Conservation (phyloP, 495 filamentous ascomycete genomes). For the Beverwykella pulmonaria region DNA sequence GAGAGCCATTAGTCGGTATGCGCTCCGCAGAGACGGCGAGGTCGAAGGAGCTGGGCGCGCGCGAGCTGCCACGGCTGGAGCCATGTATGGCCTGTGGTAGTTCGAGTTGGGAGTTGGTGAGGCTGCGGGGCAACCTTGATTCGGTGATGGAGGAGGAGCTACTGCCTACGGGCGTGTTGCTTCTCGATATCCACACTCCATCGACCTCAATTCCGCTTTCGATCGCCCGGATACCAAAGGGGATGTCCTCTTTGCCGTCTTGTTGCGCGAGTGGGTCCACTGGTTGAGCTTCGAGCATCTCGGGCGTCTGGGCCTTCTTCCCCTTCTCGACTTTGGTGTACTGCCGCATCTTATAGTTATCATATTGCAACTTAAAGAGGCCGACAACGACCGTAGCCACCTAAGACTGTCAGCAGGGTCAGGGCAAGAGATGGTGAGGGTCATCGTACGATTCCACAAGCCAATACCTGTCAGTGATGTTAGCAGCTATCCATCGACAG, state of each 20-base stretch:
- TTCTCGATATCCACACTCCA: conserved; percentile 82
- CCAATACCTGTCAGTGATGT: conserved; percentile 39
- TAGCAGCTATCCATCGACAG: conserved; percentile 8
- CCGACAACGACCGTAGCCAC: conserved; percentile 53
- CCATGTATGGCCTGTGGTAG: conserved; percentile 23
- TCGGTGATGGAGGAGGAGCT: conserved; percentile 36
- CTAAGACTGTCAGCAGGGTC: conserved; percentile 49
- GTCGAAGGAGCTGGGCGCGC: conserved; percentile 35
- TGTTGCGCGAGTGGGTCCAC: conserved; percentile 40
- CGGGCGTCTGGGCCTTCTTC: conserved; percentile 58
- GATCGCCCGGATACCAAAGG: conserved; percentile 87
- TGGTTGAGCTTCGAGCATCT: conserved; percentile 53
- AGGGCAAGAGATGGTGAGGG: neutral
- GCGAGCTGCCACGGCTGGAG: conserved; percentile 30
- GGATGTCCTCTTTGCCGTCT: conserved; percentile 61
- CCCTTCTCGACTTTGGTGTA: conserved; percentile 67
- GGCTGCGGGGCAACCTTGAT: conserved; percentile 14
- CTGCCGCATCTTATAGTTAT: conserved; percentile 64
- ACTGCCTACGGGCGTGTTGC: conserved; percentile 57
- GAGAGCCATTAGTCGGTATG: conserved; percentile 21
- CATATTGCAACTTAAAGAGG: conserved; percentile 61
- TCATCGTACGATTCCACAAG: conserved; percentile 51
- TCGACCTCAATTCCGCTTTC: conserved; percentile 84
- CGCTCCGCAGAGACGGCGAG: conserved; percentile 40
- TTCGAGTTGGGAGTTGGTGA: conserved; percentile 29